These are phyloP conservation scores for Heritiera littoralis DNA, from an alignment of 345 rosid species.

Conservation along the genomic window DNA sequence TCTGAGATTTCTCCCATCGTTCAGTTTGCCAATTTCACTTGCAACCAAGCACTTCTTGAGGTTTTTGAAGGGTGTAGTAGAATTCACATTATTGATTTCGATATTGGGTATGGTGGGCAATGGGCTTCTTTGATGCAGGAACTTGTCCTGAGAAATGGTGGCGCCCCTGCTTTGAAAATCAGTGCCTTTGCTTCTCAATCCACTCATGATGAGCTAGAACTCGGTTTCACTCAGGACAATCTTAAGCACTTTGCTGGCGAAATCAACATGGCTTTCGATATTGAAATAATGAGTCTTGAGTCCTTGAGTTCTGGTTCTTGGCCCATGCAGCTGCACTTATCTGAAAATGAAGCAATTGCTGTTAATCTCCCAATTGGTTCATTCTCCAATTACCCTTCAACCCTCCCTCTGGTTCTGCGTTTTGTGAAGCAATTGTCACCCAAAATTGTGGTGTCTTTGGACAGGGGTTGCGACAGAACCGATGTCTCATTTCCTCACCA, in stretches of 20 bases:
- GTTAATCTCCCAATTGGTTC: conserved; percentile 69
- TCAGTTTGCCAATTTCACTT: conserved; percentile 83
- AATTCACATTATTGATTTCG: conserved; percentile 86
- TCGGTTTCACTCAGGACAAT: conserved; percentile 68
- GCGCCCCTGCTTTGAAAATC: conserved; percentile 59
- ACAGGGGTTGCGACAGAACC: conserved; percentile 73
- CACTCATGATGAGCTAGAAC: conserved; percentile 55
- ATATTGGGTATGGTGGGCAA: conserved; percentile 85
- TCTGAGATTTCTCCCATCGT: conserved; percentile 84
- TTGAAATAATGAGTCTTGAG: conserved; percentile 60
- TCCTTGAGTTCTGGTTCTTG: conserved; percentile 51
- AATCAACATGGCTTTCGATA: conserved; percentile 62
- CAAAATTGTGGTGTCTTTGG: conserved; percentile 73
- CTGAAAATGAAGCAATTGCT: conserved; percentile 61
- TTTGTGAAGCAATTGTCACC: conserved; percentile 79
- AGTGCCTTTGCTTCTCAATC: conserved; percentile 69
- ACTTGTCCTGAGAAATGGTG: conserved; percentile 57
- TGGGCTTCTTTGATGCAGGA: conserved; percentile 99
- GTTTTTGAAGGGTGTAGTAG: conserved; percentile 52
- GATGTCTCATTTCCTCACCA: conserved; percentile 83
- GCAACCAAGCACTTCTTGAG: conserved; percentile 88
- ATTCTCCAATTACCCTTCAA: conserved; percentile 54
- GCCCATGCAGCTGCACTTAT: conserved; percentile 29
- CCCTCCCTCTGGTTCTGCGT: conserved; percentile 60
- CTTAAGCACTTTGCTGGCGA: conserved; percentile 72